A percentile compares a stretch with the other conserved stretches of the same genome.
Conservation (phyloP, 805 yeast genomes). For the Ogataea sp. region DNA sequence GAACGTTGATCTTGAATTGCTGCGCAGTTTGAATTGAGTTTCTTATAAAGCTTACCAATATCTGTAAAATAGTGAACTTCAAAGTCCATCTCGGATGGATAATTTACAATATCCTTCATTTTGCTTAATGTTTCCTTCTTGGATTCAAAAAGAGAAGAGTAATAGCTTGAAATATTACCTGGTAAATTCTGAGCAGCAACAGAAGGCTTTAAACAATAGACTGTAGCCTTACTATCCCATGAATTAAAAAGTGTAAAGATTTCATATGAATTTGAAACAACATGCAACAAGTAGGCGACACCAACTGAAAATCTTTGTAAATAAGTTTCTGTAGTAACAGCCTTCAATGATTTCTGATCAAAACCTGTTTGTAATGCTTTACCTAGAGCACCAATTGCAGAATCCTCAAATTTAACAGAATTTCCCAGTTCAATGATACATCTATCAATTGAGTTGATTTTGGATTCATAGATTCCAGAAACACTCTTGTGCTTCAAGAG, state of each 20-base stretch:
- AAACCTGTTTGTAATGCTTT: constrained; percentile 83
- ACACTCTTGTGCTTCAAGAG: constrained; percentile 54
- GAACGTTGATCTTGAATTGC: constrained; percentile 60
- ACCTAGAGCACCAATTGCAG: constrained; percentile 76
- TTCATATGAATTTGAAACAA: constrained; percentile 67
- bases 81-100: constrained; percentile 45
- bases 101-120: constrained; percentile 40
- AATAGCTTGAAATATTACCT: constrained; percentile 42
- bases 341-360: constrained; percentile 44
- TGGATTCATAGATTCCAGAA: constrained; percentile 68
- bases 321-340: constrained; percentile 42
- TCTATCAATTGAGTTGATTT: constrained; percentile 59
- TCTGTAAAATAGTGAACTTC: constrained; percentile 49
- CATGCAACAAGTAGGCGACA: constrained; percentile 58
- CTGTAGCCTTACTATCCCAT: constrained; percentile 41
- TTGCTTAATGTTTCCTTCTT: constrained; percentile 38
- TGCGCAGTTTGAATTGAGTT: constrained; percentile 44
- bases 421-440: constrained; percentile 76
- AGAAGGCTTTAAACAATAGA: constrained; percentile 64
- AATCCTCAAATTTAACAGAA: constrained; percentile 59
- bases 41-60: constrained; percentile 45
- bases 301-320: constrained; percentile 48
- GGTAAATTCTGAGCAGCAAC: constrained; percentile 59
- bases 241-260: constrained; percentile 61
- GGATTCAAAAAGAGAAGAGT: constrained; percentile 40